A percentile compares a stretch with the other conserved stretches of the same genome.
These are phyloP conservation scores for Bolboschoenus planiculmis DNA, from an alignment of 176 grass and related monocot species.

Conservation along the genomic window DNA sequence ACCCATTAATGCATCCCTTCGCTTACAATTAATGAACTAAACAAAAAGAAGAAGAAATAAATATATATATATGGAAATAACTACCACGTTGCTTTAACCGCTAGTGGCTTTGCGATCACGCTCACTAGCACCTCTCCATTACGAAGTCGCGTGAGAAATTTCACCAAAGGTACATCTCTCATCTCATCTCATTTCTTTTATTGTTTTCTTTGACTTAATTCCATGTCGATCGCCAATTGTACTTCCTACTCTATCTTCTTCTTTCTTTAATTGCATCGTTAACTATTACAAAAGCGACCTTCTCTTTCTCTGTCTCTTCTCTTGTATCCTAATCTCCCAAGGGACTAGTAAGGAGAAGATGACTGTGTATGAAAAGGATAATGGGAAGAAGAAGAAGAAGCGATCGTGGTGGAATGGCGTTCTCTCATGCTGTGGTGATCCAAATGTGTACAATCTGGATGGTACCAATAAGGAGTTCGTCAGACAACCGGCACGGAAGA, in stretches of 20 bases:
- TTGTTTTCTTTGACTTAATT: not conserved
- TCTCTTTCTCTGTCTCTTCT: not conserved
- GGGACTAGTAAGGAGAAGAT: not conserved
- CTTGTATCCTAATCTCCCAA: not conserved
- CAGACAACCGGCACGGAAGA: not conserved
- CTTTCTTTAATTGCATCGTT: not conserved
- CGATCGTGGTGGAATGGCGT: not conserved
- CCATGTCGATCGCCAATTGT: not conserved
- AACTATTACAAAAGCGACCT: not conserved
- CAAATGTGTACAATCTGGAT: not conserved
- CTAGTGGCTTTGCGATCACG: not conserved
- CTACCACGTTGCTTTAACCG: slow-evolving; percentile 2
- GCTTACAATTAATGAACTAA: not conserved
- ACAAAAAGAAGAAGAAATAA: not conserved
- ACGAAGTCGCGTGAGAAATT: not conserved
- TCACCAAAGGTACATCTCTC: not conserved
- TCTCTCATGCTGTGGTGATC: not conserved
- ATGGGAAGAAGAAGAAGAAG: not conserved
- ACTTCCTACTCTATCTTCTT: not conserved
- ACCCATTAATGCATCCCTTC: not conserved
- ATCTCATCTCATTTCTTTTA: not conserved
- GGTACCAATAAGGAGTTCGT: not conserved
- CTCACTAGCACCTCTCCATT: slow-evolving; percentile 13
- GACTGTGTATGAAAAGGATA: not conserved
- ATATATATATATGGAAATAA: not conserved